A percentile compares a stretch with the other conserved stretches of the same genome.
These are phyloP conservation scores for Blastobotrys aristatus DNA, from an alignment of 1,139 yeast species.

Conservation along the genomic window DNA sequence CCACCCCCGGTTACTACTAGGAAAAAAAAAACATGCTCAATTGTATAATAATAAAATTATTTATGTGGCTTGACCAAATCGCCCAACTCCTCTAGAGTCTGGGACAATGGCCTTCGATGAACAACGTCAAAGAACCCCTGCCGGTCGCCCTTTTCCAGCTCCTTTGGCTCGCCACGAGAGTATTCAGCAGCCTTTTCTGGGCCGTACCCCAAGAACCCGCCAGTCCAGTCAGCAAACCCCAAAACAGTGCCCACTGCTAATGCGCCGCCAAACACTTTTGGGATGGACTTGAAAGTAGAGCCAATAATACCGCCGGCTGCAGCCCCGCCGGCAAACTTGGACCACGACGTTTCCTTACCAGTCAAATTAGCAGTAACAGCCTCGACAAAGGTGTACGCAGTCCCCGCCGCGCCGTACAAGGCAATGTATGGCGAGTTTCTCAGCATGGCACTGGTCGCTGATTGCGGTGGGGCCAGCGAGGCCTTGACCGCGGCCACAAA, in stretches of 20 bases:
- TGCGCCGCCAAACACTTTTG: constrained; percentile 45
- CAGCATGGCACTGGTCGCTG: constrained; percentile 19
- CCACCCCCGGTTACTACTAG: too few relatives aligned
- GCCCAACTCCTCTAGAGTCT: constrained; percentile 73
- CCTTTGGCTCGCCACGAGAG: constrained; percentile 26
- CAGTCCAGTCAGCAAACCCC: constrained; percentile 44
- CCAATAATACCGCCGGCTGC: constrained; percentile 46
- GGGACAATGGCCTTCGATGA: constrained; percentile 77
- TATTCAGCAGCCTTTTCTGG: constrained; percentile 31
- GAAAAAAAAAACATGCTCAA: neutral
- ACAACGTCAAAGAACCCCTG: constrained; percentile 81
- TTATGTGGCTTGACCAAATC: constrained; percentile 29
- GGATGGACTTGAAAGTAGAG: constrained; percentile 36
- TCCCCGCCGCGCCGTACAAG: constrained; percentile 29
- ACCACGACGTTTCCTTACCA: constrained; percentile 42
- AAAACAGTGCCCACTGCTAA: constrained; percentile 36
- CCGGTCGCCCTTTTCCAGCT: constrained; percentile 41
- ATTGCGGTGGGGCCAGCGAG: constrained; percentile 34
- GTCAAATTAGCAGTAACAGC: constrained; percentile 41
- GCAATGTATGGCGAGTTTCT: constrained; percentile 13
- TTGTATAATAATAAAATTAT: constrained; percentile 9
- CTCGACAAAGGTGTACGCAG: constrained; percentile 39
- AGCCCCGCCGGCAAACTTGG: constrained; percentile 47
- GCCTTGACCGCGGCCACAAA: constrained; percentile 39
- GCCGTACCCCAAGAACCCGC: constrained; percentile 39